Conservation (phyloP, 768 basidiomycete species). For the Jaapia argillacea region DNA sequence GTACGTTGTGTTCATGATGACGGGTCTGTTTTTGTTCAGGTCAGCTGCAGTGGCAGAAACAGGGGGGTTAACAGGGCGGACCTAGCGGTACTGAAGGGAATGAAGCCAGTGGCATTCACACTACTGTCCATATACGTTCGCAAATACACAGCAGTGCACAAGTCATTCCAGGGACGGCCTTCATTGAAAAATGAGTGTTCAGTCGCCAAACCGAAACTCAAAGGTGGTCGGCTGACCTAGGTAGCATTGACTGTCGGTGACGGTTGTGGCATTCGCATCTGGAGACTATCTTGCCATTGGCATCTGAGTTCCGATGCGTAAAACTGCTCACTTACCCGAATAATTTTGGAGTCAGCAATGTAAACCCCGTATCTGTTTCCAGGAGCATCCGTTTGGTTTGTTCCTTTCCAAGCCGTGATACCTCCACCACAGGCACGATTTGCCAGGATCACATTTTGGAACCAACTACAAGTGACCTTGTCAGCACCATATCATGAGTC, state of each 20-base stretch:
- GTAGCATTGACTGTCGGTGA: conserved; percentile 35
- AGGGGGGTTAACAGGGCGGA: conserved; percentile 10
- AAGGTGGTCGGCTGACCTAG: conserved; percentile 27
- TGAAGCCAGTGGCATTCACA: conserved; percentile 41
- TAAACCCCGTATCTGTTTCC: conserved; percentile 47
- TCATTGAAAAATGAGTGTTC: neutral
- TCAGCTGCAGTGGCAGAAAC: neutral
- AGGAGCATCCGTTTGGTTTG: conserved; percentile 39
- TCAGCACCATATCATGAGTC: neutral
- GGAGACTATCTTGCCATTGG: conserved; percentile 41
- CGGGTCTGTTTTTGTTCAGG: conserved; percentile 20
- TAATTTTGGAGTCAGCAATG: conserved; percentile 43
- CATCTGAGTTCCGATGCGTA: conserved; percentile 41
- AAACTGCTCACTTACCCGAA: conserved; percentile 29
- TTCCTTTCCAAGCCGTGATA: conserved; percentile 55
- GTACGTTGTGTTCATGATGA: conserved; percentile 42
- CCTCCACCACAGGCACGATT: conserved; percentile 59
- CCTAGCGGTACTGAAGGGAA: conserved; percentile 33
- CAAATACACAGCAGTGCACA: conserved; percentile 44
- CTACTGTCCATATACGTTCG: conserved; percentile 49
- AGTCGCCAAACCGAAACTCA: neutral
- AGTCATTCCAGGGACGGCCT: conserved; percentile 53
- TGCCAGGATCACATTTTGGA: conserved; percentile 47
- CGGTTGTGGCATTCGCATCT: conserved; percentile 41
- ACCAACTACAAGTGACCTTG: conserved; percentile 31